Evolutionary conservation across 1,284 basidiomycete genomes (phyloP), one percentile per base, ranked within the genome.

Genomic region (Marasmius fiardii): DNA sequence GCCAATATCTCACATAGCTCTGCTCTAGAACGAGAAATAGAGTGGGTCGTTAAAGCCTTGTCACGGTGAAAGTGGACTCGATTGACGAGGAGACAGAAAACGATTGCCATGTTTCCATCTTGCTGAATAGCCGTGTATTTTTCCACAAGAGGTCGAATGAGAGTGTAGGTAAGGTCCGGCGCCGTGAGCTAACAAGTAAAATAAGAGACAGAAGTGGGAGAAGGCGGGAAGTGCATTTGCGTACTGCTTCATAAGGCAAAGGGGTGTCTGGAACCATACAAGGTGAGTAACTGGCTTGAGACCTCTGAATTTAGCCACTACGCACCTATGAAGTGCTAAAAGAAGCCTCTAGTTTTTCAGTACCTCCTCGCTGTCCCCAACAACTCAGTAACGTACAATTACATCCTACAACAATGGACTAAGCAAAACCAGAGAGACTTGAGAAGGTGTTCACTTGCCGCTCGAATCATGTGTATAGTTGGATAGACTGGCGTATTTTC

Each of bases 41-140:
- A 79, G 16, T 78, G 71, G 56, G 87, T 81, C 26, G 80, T 72
- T 65, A 90, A 71, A 71, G 86, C 79, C 61, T 85, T 74, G 69
- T 93, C 90, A 24, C 88, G 83, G 21, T 85, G 70, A 69, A 97
- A 97, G 70, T 95, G 85, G 11, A 95, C 85, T 45, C 92, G 86
- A 69, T 94, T 96, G 54, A 98, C 75, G 10, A 98, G 83, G 57
- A 95, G 81, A 64, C 92, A 94, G 70, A 97, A 97, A 5, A 94
- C 88, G 55, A 92, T 73, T 26, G 88, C 82, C 67, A 83, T 80
- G 69, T 90, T 90, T 18, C 86, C 86, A 48, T 73, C 67, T 21
- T 75, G 78, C 64, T 90, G 86, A 33, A 90, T 70, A 11, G 73
- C 71, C 37, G 77, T 73, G 67, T 92, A 92, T 68, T 90, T 92